Base-by-base conservation (phyloP, 75 land plant genomes). In the Azolla pinnata region DNA sequence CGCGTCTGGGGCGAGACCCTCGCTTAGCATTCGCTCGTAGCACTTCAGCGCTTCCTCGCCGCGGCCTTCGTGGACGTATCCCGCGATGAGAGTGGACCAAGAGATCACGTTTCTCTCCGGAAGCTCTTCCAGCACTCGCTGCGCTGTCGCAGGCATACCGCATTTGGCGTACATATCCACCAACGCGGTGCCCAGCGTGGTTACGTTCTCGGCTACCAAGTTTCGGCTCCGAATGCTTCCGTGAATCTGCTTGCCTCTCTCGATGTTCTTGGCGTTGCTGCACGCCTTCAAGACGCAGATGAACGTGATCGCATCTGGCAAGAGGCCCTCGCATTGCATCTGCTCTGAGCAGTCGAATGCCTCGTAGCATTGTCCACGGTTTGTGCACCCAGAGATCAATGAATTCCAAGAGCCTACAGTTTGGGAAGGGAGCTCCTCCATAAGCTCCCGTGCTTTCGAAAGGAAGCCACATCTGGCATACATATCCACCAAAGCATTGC, bases 351-450 rank as follows among this genome's bases (percentile, higher is more conserved):
- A 26, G 20, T 38, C 30, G 7, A 65, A 20, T 16, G 67, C 67
- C 23, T 59, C 67, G 0, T 63, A 21, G 34, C 4, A 16, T n/a
- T 28, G 9, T 25, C 47, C 64, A 27, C 21, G 24, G 3, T 60
- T 29, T 31, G 66, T 31, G 42, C 62, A 65, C 38, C 67, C 67
- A 31, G 65, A 16, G 42, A 65, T 65, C 29, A 65, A 27, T 28
- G 67, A 45, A 65, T 59, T 65, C 66, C 66, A 57, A 16, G 66
- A 52, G 4, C 57, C 62, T 9, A 57, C 60, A 31, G 57, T 63
- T 20, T 23, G 23, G 19, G 29, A n/a, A 32, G 38, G 62, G 24
- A 8, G 32, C 16, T 63, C 49, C 16, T 63, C 35, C 61, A 65
- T 35, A 44, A 60, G 18, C 10, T 65, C 23, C 7, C 4, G 17